Percentiles rank a stretch among this genome's conserved stretches.
These are phyloP conservation scores for Psilocybe subaeruginosa DNA, from an alignment of 768 basidiomycete genomes.

Conservation along the genomic window DNA sequence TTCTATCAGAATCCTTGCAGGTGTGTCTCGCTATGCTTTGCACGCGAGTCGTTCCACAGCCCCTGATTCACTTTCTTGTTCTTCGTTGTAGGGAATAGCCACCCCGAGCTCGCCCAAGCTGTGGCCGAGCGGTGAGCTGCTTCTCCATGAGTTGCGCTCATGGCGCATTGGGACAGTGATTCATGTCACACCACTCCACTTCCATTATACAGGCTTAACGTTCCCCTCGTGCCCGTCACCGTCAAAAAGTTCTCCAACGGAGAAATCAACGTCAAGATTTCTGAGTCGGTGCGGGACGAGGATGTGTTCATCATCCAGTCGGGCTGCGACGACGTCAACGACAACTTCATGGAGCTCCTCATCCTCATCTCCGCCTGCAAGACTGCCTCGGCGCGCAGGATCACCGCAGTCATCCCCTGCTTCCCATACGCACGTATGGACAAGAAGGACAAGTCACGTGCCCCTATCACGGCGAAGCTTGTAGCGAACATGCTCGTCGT, in stretches of 20 bases:
- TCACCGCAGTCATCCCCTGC: conserved; percentile 97
- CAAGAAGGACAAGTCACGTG: conserved; percentile 96
- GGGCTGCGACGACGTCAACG: conserved; percentile 87
- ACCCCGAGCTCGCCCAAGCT: conserved; percentile 93
- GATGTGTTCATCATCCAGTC: conserved; percentile 99
- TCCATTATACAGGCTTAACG: conserved; percentile 70
- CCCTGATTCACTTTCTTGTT: conserved; percentile 10
- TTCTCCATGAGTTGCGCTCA: conserved; percentile 44
- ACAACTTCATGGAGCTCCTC: conserved; percentile 97
- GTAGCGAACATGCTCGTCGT: conserved; percentile 98
- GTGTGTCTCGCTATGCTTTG: conserved; percentile 41
- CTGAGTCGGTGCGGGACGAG: conserved; percentile 95
- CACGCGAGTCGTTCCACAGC: not conserved
- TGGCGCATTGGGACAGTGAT: conserved; percentile 54
- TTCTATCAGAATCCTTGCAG: conserved; percentile 75
- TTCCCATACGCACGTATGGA: conserved; percentile 97
- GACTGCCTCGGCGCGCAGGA: conserved; percentile 91
- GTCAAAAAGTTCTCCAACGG: conserved; percentile 94
- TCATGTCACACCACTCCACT: conserved; percentile 35
- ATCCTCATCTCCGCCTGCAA: conserved; percentile 98
- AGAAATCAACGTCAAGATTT: conserved; percentile 93
- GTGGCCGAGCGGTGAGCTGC: conserved; percentile 96
- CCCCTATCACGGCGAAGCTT: conserved; percentile 97
- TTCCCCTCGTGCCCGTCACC: conserved; percentile 82
- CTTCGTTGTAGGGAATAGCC: conserved; percentile 82